Base-by-base conservation (phyloP, 2,329 filamentous ascomycete genomes). In the Zarea fungicola region DNA sequence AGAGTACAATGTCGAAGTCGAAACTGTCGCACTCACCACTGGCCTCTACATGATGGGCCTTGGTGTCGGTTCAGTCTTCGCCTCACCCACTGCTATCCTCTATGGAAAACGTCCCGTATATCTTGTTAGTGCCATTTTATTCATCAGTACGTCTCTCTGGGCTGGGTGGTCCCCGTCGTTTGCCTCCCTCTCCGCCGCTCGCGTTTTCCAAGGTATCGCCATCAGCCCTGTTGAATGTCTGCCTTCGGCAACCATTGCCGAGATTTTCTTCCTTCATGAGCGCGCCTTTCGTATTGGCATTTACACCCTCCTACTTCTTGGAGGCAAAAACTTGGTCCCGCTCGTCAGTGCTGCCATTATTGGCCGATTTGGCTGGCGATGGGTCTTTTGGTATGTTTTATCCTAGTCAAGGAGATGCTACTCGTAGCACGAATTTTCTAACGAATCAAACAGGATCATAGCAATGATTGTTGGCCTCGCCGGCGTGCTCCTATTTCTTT, bases 191-290 rank as follows among this genome's bases (percentile, higher is more conserved):
- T 74, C 95, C 6, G 65, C 90, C 8, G 92, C 89, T 22, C 80
- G 92, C 47, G 83, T 97, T 41, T 85, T 96, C 53, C 89, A 95
- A 65, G 93, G 92, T 4, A 74, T 96, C 9, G 85, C 90, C 1
- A 84, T 96, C 42, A 93, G 88, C 55, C 89, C 90, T 0, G 89
- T 96, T 8, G 92, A 97, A 65, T 95, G 90, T 60, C 76, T 97
- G 25, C 92, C 92, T 0, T 95, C 89, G 5, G 91, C 92, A 14
- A 96, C 90, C 0, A 92, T 97, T 59, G 90, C 91, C 4, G 92
- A 97, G 66, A 96, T 97, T 52, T 97, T 91, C 72, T 96, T 96
- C 62, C 74, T 97, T 18, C 92, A 97, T 60, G 92, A 97, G 68
- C 79, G 92, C 52, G 92, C 92, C 0, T 97, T 91, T 63, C 85